Conservation (phyloP, 352 stramenopile species). For the Pythium chondricola region DNA sequence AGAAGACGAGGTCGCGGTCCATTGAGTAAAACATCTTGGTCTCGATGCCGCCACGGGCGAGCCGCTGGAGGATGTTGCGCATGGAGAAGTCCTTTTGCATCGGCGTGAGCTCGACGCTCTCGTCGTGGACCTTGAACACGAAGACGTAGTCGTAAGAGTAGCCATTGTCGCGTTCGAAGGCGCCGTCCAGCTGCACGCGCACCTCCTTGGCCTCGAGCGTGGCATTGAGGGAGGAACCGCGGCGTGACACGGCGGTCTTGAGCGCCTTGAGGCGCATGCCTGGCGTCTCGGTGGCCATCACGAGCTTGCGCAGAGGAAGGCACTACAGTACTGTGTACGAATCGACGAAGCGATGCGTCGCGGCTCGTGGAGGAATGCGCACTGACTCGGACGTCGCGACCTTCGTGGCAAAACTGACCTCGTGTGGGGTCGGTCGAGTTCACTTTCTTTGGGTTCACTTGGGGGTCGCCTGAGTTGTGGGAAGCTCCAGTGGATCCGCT, state of each 20-base stretch:
- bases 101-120: constrained; percentile 41
- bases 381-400: too few species aligned
- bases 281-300: constrained; percentile 16
- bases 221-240: constrained; percentile 61
- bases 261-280: constrained; percentile 42
- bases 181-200: constrained; percentile 49
- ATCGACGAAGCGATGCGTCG: too few species aligned
- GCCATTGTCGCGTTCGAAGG: constrained; percentile 56
- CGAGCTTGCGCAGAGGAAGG: background rate
- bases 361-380: too few species aligned
- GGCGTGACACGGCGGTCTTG: constrained; percentile 57
- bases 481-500: constrained; percentile 13
- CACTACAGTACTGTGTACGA: background rate
- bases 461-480: too few species aligned
- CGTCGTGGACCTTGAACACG: constrained; percentile 79
- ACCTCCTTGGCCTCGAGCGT: constrained; percentile 56
- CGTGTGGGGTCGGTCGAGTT: background rate
- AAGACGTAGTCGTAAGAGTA: constrained; percentile 81
- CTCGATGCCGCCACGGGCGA: constrained; percentile 65
- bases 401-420: constrained; percentile 6
- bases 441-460: constrained; percentile 12
- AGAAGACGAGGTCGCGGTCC: constrained; percentile 65
- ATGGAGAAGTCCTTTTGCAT: constrained; percentile 65
- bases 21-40: constrained; percentile 82
- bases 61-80: constrained; percentile 59